phyloP scores from a whole-genome alignment of 768 basidiomycete genomes.

The Trametopsis cervina region DNA sequence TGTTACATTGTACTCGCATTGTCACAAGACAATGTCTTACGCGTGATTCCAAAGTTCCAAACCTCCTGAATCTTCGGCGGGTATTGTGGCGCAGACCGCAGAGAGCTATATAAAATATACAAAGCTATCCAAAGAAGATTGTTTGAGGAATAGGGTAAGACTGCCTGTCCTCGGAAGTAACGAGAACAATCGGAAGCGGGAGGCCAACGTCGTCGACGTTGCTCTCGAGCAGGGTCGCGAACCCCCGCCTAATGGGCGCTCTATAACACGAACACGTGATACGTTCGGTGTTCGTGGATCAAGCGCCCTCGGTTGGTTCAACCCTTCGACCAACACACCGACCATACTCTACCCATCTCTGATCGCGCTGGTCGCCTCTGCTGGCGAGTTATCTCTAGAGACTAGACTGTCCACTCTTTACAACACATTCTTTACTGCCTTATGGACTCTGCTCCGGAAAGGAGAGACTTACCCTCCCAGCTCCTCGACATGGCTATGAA shows the following conservation, averaged over 20 bases:
- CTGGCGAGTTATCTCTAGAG: background rate
- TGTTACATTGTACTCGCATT: too few species aligned
- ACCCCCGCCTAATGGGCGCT: background rate
- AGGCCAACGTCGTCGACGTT: background rate
- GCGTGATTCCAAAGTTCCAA: background rate
- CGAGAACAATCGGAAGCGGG: too few species aligned
- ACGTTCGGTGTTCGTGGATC: too few species aligned
- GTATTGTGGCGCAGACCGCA: too few species aligned
- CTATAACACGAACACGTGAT: background rate
- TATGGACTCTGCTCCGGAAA: background rate
- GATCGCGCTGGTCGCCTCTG: constrained; percentile 9
- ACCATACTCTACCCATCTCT: constrained; percentile 1
- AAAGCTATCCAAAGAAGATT: too few species aligned
- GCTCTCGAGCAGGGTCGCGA: background rate
- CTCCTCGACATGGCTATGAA: constrained; percentile 8
- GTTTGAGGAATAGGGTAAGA: background rate
- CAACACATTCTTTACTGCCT: constrained; percentile 10
- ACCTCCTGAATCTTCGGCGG: background rate
- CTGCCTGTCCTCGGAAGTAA: background rate
- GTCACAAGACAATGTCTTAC: too few species aligned
- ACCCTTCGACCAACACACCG: too few species aligned
- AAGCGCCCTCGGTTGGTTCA: too few species aligned
- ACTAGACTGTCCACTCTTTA: constrained; percentile 15
- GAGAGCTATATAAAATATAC: too few species aligned
- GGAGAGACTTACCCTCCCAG: background rate